phyloP scores from a whole-genome alignment of 2,329 filamentous ascomycete species.

The Macrophomina tecta region DNA sequence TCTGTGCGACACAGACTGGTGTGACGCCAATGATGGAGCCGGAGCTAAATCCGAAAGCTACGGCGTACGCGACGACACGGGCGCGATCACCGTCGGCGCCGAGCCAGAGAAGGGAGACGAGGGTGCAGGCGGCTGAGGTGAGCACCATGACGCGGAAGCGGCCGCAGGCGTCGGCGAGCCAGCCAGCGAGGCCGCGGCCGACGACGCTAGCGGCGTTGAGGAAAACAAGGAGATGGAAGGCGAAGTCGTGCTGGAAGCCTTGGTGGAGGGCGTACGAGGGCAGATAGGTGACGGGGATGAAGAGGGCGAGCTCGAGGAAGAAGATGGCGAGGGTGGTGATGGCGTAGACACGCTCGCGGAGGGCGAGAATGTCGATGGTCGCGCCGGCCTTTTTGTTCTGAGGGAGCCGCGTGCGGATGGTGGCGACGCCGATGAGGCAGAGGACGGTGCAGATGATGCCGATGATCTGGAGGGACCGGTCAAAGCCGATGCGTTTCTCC shows the following conservation, averaged over 20 bases:
- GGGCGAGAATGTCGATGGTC: slow-evolving; percentile 15
- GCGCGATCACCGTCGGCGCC: slow-evolving; percentile 56
- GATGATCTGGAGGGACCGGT: slow-evolving; percentile 48
- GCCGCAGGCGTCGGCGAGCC: slow-evolving; percentile 56
- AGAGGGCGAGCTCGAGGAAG: slow-evolving; percentile 25
- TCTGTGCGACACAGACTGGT: slow-evolving; percentile 70
- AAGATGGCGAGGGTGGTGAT: slow-evolving; percentile 16
- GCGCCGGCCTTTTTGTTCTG: slow-evolving; percentile 14
- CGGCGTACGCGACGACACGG: slow-evolving; percentile 41
- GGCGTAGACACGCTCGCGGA: slow-evolving; percentile 19
- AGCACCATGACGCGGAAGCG: slow-evolving; percentile 58
- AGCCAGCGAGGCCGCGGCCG: slow-evolving; percentile 59
- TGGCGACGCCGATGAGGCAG: slow-evolving; percentile 41
- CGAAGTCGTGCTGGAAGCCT: slow-evolving; percentile 2
- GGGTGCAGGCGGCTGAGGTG: slow-evolving; percentile 49
- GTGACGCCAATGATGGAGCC: slow-evolving; percentile 68
- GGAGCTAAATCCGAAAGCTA: slow-evolving; percentile 64
- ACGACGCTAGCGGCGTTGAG: slow-evolving; percentile 43
- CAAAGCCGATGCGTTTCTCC: slow-evolving; percentile 43
- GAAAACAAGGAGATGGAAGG: slow-evolving; percentile 12
- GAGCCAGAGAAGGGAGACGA: slow-evolving; percentile 50
- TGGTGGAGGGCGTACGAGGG: slow-evolving; percentile 18
- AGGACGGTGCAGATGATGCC: slow-evolving; percentile 45
- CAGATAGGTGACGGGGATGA: slow-evolving; percentile 26
- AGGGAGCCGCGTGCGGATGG: slow-evolving; percentile 39